Base-by-base conservation (phyloP, 805 yeast species). In the Lachancea sp. region DNA sequence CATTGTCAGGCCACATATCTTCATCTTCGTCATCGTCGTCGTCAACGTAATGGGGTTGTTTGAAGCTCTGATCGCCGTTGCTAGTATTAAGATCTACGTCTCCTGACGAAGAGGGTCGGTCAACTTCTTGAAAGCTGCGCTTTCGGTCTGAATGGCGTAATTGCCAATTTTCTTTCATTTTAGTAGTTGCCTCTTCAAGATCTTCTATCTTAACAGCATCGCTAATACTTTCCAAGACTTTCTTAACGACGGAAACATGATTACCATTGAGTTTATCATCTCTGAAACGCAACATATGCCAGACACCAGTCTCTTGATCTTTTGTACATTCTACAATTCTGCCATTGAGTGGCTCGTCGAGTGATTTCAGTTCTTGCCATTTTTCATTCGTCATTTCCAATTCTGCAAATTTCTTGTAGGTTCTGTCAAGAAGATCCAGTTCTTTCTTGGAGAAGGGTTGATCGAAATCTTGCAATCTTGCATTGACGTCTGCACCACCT, bases 261-360 rank as follows among this genome's bases (percentile, higher is more conserved):
- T 93, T 93, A 8, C 95, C 98, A 58, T 85, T 82, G 15, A 76
- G 65, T 60, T 93, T 93, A 65, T 93, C 99, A 67, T 93, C 96
- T 60, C 99, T 75, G 64, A 91, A 93, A 49, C 99, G 73, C 46
- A 91, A 63, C 70, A 86, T 73, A 48, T 79, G 78, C 99, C 99
- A 93, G 38, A 74, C 76, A 2, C 83, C 82, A 17, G 66, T 66
- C 38, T 74, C 73, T 19, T 69, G 68, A 49, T 81, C 84, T 59
- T 81, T 77, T 44, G 84, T 73, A 51, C 93, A 88, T 64, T 93
- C 99, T 1, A 82, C 90, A 26, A 95, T 79, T 49, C 98, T 72
- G 18, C 90, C 95, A 57, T 91, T 87, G 42, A 93, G 72, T 0
- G 97, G 96, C 63, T 91, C 90, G 13, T 77, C 74, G 20, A 82